Base-by-base conservation (phyloP, 192 early-diverging fungal genomes). In the Kickxella alabastrina region DNA sequence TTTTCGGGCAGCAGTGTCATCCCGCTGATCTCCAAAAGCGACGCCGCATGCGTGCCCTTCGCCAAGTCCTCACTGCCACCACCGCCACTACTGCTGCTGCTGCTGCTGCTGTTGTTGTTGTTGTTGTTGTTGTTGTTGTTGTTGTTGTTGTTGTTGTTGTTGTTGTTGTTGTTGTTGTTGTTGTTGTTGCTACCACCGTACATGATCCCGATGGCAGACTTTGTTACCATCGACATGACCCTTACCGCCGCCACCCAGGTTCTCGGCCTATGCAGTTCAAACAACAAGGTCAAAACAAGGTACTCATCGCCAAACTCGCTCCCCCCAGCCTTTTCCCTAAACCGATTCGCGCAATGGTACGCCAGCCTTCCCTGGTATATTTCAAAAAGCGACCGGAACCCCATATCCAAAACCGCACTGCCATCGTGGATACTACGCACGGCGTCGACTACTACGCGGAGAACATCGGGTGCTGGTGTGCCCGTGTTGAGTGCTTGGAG, bases 231-330 rank as follows among this genome's bases (percentile, higher is more conserved):
- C 49, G 66, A 67, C 57, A 75, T 53, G 14, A 68, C 49, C 26
- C 72, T 47, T 22, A 75, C 72, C 2, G 72, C 61, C 1, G 64
- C 66, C 21, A 68, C 72, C 72, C 72, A 75, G 0, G 72, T 75
- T 21, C 72, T 59, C 10, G 72, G 72, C 24, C 72, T 44, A 40
- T 75, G 59, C 21, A 64, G 48, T 52, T 75, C 65, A 46, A 75
- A 75, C 43, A 75, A 43, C 10, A 42, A 38, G 1, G 72, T 60
- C 53, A 75, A 45, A 23, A 68, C 50, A 31, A 67, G 43, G n/a
- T 68, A 75, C 61, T 75, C 72, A 10, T 67, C 61, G 24, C 65
- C 72, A 59, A 75, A 75, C 10, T 59, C 52, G 2, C 24, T 31
- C 2, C 25, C 35, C 2, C 5, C 35, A 10, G 37, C 40, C 32